Percentiles rank a stretch among this genome's conserved stretches.
These are phyloP conservation scores for Allantophomopsis lycopodina DNA, from an alignment of 2,329 filamentous ascomycete genomes.

Conservation along the genomic window DNA sequence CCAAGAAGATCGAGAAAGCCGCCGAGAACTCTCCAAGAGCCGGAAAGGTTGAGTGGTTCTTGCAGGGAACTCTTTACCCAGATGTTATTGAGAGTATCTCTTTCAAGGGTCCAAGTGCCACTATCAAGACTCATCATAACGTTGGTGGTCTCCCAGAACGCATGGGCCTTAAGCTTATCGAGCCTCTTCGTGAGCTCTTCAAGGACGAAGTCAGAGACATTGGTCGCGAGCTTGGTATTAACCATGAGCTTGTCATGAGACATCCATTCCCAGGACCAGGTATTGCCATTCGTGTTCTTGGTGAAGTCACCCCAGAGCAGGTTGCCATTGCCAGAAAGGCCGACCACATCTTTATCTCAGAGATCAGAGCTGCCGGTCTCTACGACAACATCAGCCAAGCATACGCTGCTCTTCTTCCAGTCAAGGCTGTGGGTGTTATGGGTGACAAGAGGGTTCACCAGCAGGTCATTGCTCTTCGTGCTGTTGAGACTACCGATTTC, in stretches of 20 bases:
- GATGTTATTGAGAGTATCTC: constrained; percentile 47
- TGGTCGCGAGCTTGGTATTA: constrained; percentile 56
- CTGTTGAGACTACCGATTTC: constrained; percentile 38
- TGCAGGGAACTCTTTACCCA: constrained; percentile 68
- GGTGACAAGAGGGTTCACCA: constrained; percentile 55
- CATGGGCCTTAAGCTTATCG: constrained; percentile 53
- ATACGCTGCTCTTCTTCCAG: constrained; percentile 53
- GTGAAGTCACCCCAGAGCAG: constrained; percentile 68
- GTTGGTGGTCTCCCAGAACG: constrained; percentile 53
- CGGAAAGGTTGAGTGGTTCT: constrained; percentile 73
- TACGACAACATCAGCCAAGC: constrained; percentile 62
- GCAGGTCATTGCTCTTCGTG: constrained; percentile 46
- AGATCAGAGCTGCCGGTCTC: constrained; percentile 58
- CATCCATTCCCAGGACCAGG: constrained; percentile 63
- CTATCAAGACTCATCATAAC: constrained; percentile 62
- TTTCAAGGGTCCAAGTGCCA: constrained; percentile 58
- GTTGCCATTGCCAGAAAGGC: constrained; percentile 69
- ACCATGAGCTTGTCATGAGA: constrained; percentile 62
- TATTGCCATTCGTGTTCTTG: constrained; percentile 68
- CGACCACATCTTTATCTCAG: constrained; percentile 65
- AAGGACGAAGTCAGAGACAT: constrained; percentile 69
- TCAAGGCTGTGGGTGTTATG: constrained; percentile 53
- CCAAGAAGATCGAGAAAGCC: constrained; percentile 57
- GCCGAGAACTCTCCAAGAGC: constrained; percentile 51
- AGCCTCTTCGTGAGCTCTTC: constrained; percentile 69